A percentile compares a stretch with the other conserved stretches of the same genome.
Conservation (phyloP, 495 filamentous ascomycete genomes). For the Friedmanniomyces simplex region DNA sequence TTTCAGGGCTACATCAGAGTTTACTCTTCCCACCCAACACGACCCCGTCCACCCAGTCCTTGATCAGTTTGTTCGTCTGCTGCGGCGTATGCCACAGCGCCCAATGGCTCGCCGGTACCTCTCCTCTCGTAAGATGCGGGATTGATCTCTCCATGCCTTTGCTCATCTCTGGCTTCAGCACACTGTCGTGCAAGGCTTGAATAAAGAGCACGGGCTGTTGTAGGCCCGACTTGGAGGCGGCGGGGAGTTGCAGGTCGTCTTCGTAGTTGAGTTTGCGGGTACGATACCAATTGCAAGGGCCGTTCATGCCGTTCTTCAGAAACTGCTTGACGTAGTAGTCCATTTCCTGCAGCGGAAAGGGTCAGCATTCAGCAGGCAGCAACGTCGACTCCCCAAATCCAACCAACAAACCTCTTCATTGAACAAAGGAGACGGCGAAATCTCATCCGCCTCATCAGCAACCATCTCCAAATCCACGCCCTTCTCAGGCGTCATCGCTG, state of each 20-base stretch:
- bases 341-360: slow-evolving; percentile 43
- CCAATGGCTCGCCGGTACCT: slow-evolving; percentile 35
- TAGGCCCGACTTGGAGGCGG: slow-evolving; percentile 31
- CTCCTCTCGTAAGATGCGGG: slow-evolving; percentile 42
- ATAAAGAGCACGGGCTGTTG: slow-evolving; percentile 65
- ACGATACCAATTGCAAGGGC: slow-evolving; percentile 78
- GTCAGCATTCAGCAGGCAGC: neutral
- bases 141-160: slow-evolving; percentile 56
- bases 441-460: slow-evolving; percentile 27
- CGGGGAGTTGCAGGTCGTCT: slow-evolving; percentile 44
- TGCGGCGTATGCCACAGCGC: slow-evolving; percentile 32
- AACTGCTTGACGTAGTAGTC: slow-evolving; percentile 68
- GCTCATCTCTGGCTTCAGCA: slow-evolving; percentile 54
- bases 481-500: slow-evolving; percentile 41
- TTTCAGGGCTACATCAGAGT: too few species aligned
- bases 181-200: slow-evolving; percentile 52
- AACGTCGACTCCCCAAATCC: too few species aligned
- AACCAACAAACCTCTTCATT: slow-evolving; percentile 43
- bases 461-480: slow-evolving; percentile 52
- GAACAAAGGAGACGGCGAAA: slow-evolving; percentile 43
- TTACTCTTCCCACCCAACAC: slow-evolving; percentile 30
- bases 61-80: slow-evolving; percentile 31
- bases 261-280: slow-evolving; percentile 59
- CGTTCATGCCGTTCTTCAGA: slow-evolving; percentile 58
- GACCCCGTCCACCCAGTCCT: slow-evolving; percentile 31